Evolutionary conservation across 768 basidiomycete species (phyloP).

Genomic region (Leccinum pellstonianum): DNA sequence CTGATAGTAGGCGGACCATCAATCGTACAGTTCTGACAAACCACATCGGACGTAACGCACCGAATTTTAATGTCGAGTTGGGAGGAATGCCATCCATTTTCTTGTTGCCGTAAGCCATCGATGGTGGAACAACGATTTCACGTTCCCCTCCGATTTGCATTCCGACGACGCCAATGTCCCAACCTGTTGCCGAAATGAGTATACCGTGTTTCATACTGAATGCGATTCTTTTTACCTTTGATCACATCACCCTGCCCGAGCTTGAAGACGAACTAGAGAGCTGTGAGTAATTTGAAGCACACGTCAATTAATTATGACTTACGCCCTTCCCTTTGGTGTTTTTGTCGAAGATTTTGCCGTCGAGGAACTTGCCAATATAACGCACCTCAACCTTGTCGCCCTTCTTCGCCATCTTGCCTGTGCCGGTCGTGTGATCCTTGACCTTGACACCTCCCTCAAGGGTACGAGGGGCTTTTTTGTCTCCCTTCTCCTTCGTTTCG

Average conservation of each 20-base stretch:
- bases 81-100: conserved; percentile 64
- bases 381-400: conserved; percentile 84
- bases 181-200: conserved; percentile 45
- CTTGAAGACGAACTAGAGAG: conserved; percentile 63
- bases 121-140: conserved; percentile 68
- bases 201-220: not conserved
- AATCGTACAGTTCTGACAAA: conserved; percentile 5
- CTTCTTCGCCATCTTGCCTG: conserved; percentile 83
- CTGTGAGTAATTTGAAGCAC: conserved; percentile 1
- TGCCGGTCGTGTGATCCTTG: conserved; percentile 73
- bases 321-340: conserved; percentile 88
- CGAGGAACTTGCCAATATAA: conserved; percentile 87
- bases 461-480: conserved; percentile 31
- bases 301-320: conserved; percentile 29
- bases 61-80: conserved; percentile 81
- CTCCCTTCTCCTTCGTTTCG: conserved; percentile 28
- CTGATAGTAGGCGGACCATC: conserved; percentile 36
- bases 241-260: conserved; percentile 91
- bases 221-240: conserved; percentile 52
- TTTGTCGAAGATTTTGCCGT: conserved; percentile 75
- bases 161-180: conserved; percentile 90
- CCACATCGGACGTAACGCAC: conserved; percentile 41
- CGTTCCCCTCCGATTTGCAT: conserved; percentile 94
- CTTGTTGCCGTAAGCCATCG: conserved; percentile 68
- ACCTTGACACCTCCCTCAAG: conserved; percentile 75